Percentiles rank a stretch among this genome's conserved stretches.
Evolutionary conservation across 2,329 filamentous ascomycete species (phyloP).

Genomic region (Coniochaeta sp.): DNA sequence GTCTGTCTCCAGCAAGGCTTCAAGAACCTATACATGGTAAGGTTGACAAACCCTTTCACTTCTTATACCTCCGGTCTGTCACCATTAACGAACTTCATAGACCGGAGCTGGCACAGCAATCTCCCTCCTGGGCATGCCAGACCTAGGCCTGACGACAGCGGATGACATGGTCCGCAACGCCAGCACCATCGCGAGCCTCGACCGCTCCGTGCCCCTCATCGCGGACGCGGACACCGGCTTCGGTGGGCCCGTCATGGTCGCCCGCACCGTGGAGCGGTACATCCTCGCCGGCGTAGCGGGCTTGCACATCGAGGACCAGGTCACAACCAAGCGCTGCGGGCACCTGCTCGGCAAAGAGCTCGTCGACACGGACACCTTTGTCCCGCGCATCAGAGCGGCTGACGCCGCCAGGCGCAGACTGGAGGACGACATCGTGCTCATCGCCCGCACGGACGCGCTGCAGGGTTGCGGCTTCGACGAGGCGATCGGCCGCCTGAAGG

Average conservation of each 20-base stretch:
- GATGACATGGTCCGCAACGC: slow-evolving; percentile 55
- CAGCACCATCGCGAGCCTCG: slow-evolving; percentile 51
- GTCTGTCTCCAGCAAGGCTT: slow-evolving; percentile 57
- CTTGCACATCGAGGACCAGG: slow-evolving; percentile 57
- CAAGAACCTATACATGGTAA: slow-evolving; percentile 60
- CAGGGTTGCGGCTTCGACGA: slow-evolving; percentile 50
- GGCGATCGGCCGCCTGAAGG: slow-evolving; percentile 39
- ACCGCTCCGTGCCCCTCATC: slow-evolving; percentile 48
- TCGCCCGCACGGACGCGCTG: slow-evolving; percentile 56
- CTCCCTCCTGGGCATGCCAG: slow-evolving; percentile 53
- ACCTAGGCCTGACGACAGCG: slow-evolving; percentile 54
- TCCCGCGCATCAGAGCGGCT: slow-evolving; percentile 50
- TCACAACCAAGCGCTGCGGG: slow-evolving; percentile 57
- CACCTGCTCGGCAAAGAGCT: slow-evolving; percentile 55
- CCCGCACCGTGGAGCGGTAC: slow-evolving; percentile 42
- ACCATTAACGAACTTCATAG: slow-evolving; percentile 21
- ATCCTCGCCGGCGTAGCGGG: slow-evolving; percentile 47
- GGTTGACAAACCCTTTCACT: no score
- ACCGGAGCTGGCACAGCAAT: slow-evolving; percentile 56
- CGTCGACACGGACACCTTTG: slow-evolving; percentile 41
- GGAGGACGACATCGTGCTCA: slow-evolving; percentile 52
- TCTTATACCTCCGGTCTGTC: not conserved
- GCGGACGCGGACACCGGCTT: slow-evolving; percentile 55
- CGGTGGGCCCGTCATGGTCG: slow-evolving; percentile 43
- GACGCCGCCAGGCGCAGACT: slow-evolving; percentile 37